Evolutionary conservation across 2,329 filamentous ascomycete species (phyloP).

Genomic region (Juglanconis oblonga): DNA sequence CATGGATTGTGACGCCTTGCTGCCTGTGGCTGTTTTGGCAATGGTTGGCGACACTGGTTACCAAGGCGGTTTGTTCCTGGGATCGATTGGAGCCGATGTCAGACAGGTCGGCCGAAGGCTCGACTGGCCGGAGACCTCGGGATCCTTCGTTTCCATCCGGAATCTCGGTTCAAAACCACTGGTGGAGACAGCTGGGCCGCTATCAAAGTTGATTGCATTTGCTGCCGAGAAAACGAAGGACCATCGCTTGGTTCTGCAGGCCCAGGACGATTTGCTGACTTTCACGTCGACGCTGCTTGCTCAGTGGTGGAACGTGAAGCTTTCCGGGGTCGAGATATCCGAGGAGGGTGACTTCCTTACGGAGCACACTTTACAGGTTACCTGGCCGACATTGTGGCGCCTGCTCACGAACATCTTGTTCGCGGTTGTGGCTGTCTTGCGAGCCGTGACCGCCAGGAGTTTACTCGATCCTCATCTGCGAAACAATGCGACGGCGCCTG

Average conservation of each 20-base stretch:
- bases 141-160: slow-evolving; percentile 59
- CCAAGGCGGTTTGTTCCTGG: slow-evolving; percentile 72
- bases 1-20: slow-evolving; percentile 65
- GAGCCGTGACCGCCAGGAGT: slow-evolving; percentile 66
- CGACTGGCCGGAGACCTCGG: slow-evolving; percentile 60
- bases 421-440: slow-evolving; percentile 69
- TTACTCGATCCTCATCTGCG: slow-evolving; percentile 49
- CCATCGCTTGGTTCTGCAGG: slow-evolving; percentile 22
- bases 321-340: slow-evolving; percentile 69
- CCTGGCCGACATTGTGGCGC: slow-evolving; percentile 71
- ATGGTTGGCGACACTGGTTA: slow-evolving; percentile 72
- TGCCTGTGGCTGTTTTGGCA: slow-evolving; percentile 67
- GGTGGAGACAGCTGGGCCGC: slow-evolving; percentile 63
- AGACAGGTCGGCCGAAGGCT: slow-evolving; percentile 53
- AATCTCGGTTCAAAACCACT: slow-evolving; percentile 59
- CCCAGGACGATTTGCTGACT: slow-evolving; percentile 59
- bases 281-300: slow-evolving; percentile 66
- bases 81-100: slow-evolving; percentile 65
- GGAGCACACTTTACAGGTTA: slow-evolving; percentile 61
- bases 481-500: slow-evolving; percentile 49
- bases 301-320: slow-evolving; percentile 71
- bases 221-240: slow-evolving; percentile 51
- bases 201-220: slow-evolving; percentile 64
- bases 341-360: slow-evolving; percentile 64
- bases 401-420: slow-evolving; percentile 75